These are phyloP conservation scores for Stylonectria norvegica DNA, from an alignment of 2,329 filamentous ascomycete species.

Conservation along the genomic window DNA sequence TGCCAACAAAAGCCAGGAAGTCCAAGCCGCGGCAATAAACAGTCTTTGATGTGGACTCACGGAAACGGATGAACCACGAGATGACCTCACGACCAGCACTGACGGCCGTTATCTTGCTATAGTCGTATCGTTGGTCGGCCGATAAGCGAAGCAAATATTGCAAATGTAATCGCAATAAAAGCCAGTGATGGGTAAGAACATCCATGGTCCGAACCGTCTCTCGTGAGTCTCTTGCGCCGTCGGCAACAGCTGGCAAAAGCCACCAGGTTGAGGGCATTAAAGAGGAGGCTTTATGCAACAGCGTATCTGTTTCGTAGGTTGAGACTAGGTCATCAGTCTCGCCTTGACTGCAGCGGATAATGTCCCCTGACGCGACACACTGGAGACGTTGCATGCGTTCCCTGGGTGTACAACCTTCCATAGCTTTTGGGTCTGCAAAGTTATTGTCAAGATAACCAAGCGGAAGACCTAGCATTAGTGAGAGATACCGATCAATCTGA, in stretches of 20 bases:
- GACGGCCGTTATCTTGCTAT: slow-evolving; percentile 43
- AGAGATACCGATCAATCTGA: slow-evolving; percentile 45
- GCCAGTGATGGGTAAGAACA: slow-evolving; percentile 49
- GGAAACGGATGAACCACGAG: slow-evolving; percentile 43
- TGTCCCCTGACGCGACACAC: slow-evolving; percentile 38
- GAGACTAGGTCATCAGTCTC: slow-evolving; percentile 22
- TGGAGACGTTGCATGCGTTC: slow-evolving; percentile 45
- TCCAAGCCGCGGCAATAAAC: slow-evolving; percentile 47
- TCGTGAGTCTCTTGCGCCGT: slow-evolving; percentile 12
- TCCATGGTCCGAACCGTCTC: slow-evolving; percentile 37
- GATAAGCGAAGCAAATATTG: slow-evolving; percentile 47
- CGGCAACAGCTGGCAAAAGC: slow-evolving; percentile 31
- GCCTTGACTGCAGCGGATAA: slow-evolving; percentile 45
- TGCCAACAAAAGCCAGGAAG: slow-evolving; percentile 48
- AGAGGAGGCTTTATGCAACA: slow-evolving; percentile 42
- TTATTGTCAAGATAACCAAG: slow-evolving; percentile 38
- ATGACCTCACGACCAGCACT: slow-evolving; percentile 50
- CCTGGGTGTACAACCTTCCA: slow-evolving; percentile 32
- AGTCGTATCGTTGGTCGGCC: slow-evolving; percentile 37
- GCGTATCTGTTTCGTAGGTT: slow-evolving; percentile 42
- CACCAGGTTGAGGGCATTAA: slow-evolving; percentile 48
- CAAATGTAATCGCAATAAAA: slow-evolving; percentile 51
- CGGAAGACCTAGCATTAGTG: slow-evolving; percentile 45
- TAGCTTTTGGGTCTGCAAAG: slow-evolving; percentile 29
- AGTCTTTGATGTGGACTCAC: slow-evolving; percentile 35